A percentile compares a stretch with the other conserved stretches of the same genome.
phyloP scores from a whole-genome alignment of 345 rosid species.

The Gossypium stocksii region DNA sequence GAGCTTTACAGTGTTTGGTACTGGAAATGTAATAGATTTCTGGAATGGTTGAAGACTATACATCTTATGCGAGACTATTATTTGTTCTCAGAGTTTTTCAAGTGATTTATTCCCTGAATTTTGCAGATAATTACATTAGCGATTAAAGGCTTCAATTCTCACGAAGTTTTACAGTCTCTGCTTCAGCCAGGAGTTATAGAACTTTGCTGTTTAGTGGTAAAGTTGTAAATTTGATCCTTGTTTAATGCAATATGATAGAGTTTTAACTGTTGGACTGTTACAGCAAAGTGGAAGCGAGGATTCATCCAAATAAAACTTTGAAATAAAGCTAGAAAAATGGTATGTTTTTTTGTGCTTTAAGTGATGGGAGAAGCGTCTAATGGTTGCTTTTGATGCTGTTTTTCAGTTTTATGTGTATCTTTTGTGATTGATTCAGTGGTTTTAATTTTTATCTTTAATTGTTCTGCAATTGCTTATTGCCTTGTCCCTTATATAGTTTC shows the following conservation, averaged over 20 bases:
- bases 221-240: not conserved
- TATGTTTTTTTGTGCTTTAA: slow-evolving; percentile 3
- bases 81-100: not conserved
- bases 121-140: slow-evolving; percentile 1
- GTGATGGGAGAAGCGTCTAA: not conserved
- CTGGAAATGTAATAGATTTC: not conserved
- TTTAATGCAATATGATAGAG: not conserved
- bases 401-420: not conserved
- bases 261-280: not conserved
- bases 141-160: not conserved
- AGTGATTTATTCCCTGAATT: slow-evolving; percentile 3
- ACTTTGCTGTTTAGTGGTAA: not conserved
- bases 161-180: not conserved
- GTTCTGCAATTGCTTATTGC: not conserved
- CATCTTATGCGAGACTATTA: not conserved
- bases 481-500: not conserved
- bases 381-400: not conserved
- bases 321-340: slow-evolving; percentile 21
- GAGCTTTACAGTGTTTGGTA: not conserved
- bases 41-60: not conserved
- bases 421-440: not conserved
- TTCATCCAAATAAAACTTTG: not conserved
- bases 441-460: not conserved
- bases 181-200: not conserved
- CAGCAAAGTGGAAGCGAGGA: slow-evolving; percentile 2